Percentiles rank a stretch among this genome's conserved stretches.
Evolutionary conservation across 192 early-diverging fungal genomes (phyloP).

Genomic region (Backusella psychrophila): DNA sequence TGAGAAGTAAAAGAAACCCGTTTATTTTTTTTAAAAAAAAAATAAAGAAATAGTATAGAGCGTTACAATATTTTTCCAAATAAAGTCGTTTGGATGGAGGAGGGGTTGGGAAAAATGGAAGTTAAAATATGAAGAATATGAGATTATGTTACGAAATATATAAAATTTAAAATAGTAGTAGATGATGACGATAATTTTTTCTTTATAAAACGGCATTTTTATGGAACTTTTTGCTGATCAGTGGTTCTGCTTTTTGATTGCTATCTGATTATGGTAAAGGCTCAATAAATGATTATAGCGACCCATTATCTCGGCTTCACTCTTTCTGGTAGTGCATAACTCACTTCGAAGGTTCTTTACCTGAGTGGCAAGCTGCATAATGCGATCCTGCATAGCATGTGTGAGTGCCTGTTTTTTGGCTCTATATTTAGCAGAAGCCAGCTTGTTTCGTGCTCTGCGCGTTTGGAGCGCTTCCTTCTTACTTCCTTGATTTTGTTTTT

Average conservation of each 20-base stretch:
- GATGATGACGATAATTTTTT: not conserved
- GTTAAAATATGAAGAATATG: not conserved
- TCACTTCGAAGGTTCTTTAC: not conserved
- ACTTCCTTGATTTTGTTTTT: not conserved
- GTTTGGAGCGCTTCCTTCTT: not conserved
- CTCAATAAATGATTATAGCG: not conserved
- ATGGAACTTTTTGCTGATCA: not conserved
- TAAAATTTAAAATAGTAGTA: not conserved
- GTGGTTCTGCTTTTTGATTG: not conserved
- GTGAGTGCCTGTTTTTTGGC: conserved; percentile 12
- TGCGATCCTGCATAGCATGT: conserved; percentile 13
- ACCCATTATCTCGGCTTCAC: not conserved
- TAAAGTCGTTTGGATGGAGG: no score
- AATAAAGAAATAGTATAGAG: not conserved
- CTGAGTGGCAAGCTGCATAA: conserved; percentile 12
- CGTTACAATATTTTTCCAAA: no score
- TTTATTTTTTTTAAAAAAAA: not conserved
- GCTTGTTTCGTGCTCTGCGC: conserved; percentile 9
- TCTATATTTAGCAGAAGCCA: conserved; percentile 15
- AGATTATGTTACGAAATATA: not conserved
- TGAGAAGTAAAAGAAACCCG: no score
- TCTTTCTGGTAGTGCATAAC: not conserved
- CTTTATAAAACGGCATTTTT: not conserved
- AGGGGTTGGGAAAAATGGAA: not conserved
- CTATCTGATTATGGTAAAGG: not conserved